Base-by-base conservation (phyloP, 805 yeast species). In the Teunomyces funiuensis region DNA sequence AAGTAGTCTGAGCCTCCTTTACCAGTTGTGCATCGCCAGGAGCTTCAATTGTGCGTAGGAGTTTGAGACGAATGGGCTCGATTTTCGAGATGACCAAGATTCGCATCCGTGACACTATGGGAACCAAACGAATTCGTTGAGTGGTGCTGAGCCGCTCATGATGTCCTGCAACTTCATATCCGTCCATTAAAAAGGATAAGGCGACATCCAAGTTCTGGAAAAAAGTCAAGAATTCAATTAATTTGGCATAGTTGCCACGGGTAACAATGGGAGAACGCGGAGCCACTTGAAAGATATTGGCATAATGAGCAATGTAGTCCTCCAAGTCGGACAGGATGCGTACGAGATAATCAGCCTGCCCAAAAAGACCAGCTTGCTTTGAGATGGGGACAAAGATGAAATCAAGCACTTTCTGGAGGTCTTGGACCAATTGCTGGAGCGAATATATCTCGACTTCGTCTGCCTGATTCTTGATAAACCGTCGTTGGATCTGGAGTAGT, bases 261-360 rank as follows among this genome's bases (percentile, higher is more conserved):
- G 43, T 25, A 7, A 47, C 8, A 5, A 45, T 22, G 6, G 47
- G 49, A 10, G 37, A 10, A n/a, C 15, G 20, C 7, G 33, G 39
- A 2, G 38, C 33, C 14, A 41, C 19, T 5, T 37, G 38, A 18
- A 57, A 57, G 14, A 58, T 37, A n/a, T 37, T 25, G 2, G 48
- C 39, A 16, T 68, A 68, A 44, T 61, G 57, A 10, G 66, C 72
- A 6, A 82, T 49, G 50, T 76, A 84, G 47, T 83, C 90, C 36
- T 80, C 72, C 20, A 83, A 53, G 46, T 84, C 89, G 37, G 85
- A 88, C 37, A 87, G 76, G 2, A 85, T 70, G 29, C 73, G 71
- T 17, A 87, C 64, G 13, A 84, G 59, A 50, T 83, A 84, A 39
- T 80, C 79, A 0, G 75, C 67, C 56, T 83, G 90, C 0, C 86